Conservation (phyloP, 1,139 yeast genomes). For the Nematodospora anomalae region DNA sequence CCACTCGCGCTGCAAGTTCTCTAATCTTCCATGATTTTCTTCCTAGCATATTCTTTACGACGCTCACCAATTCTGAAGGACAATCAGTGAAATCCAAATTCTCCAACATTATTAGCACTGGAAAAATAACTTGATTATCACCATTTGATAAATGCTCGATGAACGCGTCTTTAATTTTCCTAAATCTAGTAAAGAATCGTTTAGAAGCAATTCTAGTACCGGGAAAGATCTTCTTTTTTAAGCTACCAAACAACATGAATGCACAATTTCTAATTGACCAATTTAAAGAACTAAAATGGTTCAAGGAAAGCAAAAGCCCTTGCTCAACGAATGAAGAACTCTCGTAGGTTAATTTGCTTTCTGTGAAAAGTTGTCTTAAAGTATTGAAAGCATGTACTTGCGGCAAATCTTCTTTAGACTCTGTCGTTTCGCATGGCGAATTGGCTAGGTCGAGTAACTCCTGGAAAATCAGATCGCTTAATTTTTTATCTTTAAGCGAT, state of each 20-base stretch:
- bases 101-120: slow-evolving; percentile 70
- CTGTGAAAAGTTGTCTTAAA: slow-evolving; percentile 70
- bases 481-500: slow-evolving; percentile 43
- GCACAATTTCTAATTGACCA: slow-evolving; percentile 95
- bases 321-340: slow-evolving; percentile 55
- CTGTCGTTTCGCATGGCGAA: slow-evolving; percentile 46
- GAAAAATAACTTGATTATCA: slow-evolving; percentile 61
- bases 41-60: slow-evolving; percentile 18
- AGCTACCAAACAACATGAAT: slow-evolving; percentile 84
- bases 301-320: slow-evolving; percentile 60
- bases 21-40: slow-evolving; percentile 76
- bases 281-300: slow-evolving; percentile 58
- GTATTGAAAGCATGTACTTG: slow-evolving; percentile 95
- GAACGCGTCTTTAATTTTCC: slow-evolving; percentile 7
- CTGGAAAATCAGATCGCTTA: slow-evolving; percentile 51
- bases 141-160: slow-evolving; percentile 12
- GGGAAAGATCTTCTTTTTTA: slow-evolving; percentile 80
- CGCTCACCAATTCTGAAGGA: slow-evolving; percentile 2
- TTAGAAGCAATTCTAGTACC: slow-evolving; percentile 38
- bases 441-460: slow-evolving; percentile 54
- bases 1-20: slow-evolving; percentile 77
- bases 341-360: slow-evolving; percentile 56
- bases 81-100: slow-evolving; percentile 59
- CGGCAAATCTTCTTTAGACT: slow-evolving; percentile 65
- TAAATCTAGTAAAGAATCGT: slow-evolving; percentile 66